Conservation (phyloP, 2,329 filamentous ascomycete genomes). For the Clonostachys rosea region DNA sequence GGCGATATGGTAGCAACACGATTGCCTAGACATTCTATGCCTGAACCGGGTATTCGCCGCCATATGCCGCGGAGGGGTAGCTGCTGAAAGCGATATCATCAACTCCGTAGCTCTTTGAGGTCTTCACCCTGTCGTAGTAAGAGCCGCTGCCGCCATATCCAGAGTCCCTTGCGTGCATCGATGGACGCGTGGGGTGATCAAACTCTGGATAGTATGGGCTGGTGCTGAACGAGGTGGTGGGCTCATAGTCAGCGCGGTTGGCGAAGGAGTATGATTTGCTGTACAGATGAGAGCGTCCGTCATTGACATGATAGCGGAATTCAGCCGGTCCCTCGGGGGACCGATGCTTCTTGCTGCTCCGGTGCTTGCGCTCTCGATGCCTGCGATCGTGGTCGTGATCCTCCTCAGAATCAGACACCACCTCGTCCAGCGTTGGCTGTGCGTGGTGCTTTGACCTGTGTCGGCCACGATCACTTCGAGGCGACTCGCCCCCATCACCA, state of each 20-base stretch:
- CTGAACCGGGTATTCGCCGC: background rate
- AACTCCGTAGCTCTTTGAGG: conserved; percentile 17
- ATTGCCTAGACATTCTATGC: too few relatives aligned
- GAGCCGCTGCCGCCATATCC: background rate
- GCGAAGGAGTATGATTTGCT: conserved; percentile 12
- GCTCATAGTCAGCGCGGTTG: conserved; percentile 15
- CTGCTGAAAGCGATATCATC: conserved; percentile 24
- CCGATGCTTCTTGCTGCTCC: conserved; percentile 24
- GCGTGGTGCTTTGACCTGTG: too few relatives aligned
- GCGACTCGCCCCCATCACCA: too few relatives aligned
- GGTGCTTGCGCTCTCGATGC: conserved; percentile 22
- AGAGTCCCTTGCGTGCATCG: background rate
- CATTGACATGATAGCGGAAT: conserved; percentile 21
- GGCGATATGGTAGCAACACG: too few relatives aligned
- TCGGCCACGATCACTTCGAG: too few relatives aligned
- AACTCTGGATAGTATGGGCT: conserved; percentile 13
- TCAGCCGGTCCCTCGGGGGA: conserved; percentile 20
- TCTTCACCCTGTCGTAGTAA: conserved; percentile 24
- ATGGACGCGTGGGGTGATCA: background rate
- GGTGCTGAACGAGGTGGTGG: background rate
- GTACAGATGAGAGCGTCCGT: conserved; percentile 16
- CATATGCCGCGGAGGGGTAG: conserved; percentile 2
- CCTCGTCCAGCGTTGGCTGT: too few relatives aligned
- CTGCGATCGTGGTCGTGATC: conserved; percentile 6
- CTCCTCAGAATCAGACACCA: background rate